Evolutionary conservation across 306 rosid genomes (phyloP).

Genomic region (Begonia loranthoides): DNA sequence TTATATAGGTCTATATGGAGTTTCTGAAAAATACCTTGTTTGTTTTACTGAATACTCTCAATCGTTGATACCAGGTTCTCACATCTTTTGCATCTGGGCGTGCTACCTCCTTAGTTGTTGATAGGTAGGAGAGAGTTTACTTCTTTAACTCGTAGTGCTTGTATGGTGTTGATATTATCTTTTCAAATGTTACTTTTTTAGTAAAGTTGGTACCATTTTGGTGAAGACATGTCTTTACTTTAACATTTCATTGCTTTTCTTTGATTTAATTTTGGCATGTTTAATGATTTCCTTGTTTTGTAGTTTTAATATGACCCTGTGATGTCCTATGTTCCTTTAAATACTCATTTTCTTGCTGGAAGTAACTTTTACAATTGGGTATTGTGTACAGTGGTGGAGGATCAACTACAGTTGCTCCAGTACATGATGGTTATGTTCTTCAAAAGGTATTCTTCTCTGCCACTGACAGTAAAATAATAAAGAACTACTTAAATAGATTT

Average conservation of each 20-base stretch:
- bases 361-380: not conserved
- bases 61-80: conserved; percentile 46
- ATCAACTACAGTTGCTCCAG: conserved; percentile 93
- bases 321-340: not conserved
- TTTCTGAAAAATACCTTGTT: no score
- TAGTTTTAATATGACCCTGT: no score
- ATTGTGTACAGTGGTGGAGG: conserved; percentile 70
- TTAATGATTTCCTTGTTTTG: no score
- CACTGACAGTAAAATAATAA: not conserved
- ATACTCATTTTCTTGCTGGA: not conserved
- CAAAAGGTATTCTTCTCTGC: conserved; percentile 52
- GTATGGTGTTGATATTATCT: not conserved
- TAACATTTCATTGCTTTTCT: not conserved
- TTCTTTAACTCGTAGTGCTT: not conserved
- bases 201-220: no score
- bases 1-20: no score
- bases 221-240: no score
- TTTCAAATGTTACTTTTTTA: not conserved
- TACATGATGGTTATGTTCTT: conserved; percentile 95
- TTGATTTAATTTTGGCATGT: not conserved
- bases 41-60: not conserved
- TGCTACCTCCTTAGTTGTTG: conserved; percentile 94
- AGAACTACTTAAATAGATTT: not conserved
- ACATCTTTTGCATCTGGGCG: conserved; percentile 99
- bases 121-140: conserved; percentile 39